These are phyloP conservation scores for Leccinellum albellum DNA, from an alignment of 768 basidiomycete genomes.

Conservation along the genomic window DNA sequence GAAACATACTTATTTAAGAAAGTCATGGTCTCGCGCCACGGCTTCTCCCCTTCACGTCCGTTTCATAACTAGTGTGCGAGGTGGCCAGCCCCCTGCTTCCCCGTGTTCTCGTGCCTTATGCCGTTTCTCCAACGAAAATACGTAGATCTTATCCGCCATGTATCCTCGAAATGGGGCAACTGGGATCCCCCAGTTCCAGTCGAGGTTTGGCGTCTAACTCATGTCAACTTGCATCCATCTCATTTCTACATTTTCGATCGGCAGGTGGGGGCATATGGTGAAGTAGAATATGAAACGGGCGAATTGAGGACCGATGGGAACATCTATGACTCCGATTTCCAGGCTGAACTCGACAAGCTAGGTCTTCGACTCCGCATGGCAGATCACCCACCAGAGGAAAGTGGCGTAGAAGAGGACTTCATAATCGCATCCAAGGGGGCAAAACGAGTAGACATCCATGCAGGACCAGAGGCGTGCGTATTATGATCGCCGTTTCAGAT, in stretches of 20 bases:
- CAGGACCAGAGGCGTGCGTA: slow-evolving; percentile 23
- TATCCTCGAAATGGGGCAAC: slow-evolving; percentile 36
- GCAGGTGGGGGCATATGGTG: slow-evolving; percentile 36
- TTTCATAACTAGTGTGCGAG: not conserved
- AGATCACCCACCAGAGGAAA: slow-evolving; percentile 13
- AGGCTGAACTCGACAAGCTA: slow-evolving; percentile 11
- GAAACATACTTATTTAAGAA: slow-evolving; percentile 2
- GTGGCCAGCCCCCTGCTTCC: not conserved
- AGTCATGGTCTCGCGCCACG: not conserved
- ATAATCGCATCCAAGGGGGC: slow-evolving; percentile 27
- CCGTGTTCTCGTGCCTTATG: slow-evolving; percentile 4
- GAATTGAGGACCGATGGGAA: slow-evolving; percentile 30
- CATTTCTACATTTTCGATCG: not conserved
- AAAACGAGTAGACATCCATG: slow-evolving; percentile 1
- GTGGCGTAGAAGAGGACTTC: slow-evolving; percentile 18
- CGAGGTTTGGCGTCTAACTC: slow-evolving; percentile 16
- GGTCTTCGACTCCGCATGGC: not conserved
- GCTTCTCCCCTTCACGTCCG: not conserved
- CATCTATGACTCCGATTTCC: slow-evolving; percentile 26
- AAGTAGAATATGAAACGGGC: slow-evolving; percentile 28
- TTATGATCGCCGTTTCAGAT: not conserved
- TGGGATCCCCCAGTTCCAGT: slow-evolving; percentile 36
- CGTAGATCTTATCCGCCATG: slow-evolving; percentile 31
- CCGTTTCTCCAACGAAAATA: slow-evolving; percentile 28
- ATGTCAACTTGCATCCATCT: not conserved